Evolutionary conservation across 2,329 filamentous ascomycete species (phyloP).

Genomic region (Ophiostoma populinum): DNA sequence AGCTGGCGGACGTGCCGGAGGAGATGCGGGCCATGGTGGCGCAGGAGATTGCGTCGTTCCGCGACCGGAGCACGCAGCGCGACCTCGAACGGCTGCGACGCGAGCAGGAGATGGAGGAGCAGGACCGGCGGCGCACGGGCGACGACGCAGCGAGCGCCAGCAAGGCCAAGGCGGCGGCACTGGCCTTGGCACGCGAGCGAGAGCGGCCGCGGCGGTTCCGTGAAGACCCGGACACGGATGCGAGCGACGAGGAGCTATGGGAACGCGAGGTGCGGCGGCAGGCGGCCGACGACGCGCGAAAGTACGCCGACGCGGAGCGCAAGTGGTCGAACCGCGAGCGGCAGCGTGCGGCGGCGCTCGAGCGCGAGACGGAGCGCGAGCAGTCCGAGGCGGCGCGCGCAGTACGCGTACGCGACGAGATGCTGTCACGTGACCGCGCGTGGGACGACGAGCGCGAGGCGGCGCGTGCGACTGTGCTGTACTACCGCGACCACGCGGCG

Average conservation of each 20-base stretch:
- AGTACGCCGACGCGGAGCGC: constrained; percentile 70
- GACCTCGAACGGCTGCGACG: constrained; percentile 74
- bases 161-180: background rate
- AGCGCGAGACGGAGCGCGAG: constrained; percentile 69
- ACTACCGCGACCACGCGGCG: constrained; percentile 70
- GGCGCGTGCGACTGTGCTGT: constrained; percentile 53
- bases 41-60: constrained; percentile 83
- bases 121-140: constrained; percentile 56
- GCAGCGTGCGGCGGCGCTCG: constrained; percentile 64
- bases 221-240: constrained; percentile 64
- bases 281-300: constrained; percentile 59
- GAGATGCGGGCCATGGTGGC: constrained; percentile 94
- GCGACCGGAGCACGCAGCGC: constrained; percentile 74
- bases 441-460: constrained; percentile 86
- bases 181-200: background rate
- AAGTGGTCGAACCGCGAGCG: constrained; percentile 84
- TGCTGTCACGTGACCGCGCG: constrained; percentile 44
- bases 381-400: constrained; percentile 52
- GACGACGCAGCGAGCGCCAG: constrained; percentile 20
- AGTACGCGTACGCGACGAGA: constrained; percentile 50
- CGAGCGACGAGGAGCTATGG: constrained; percentile 74
- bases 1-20: constrained; percentile 83
- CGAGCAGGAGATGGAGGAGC: constrained; percentile 84
- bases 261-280: constrained; percentile 52
- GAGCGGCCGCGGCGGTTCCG: background rate